Evolutionary conservation across 1,284 basidiomycete genomes (phyloP), one percentile per base, ranked within the genome.

Genomic region (Boletus mariae): DNA sequence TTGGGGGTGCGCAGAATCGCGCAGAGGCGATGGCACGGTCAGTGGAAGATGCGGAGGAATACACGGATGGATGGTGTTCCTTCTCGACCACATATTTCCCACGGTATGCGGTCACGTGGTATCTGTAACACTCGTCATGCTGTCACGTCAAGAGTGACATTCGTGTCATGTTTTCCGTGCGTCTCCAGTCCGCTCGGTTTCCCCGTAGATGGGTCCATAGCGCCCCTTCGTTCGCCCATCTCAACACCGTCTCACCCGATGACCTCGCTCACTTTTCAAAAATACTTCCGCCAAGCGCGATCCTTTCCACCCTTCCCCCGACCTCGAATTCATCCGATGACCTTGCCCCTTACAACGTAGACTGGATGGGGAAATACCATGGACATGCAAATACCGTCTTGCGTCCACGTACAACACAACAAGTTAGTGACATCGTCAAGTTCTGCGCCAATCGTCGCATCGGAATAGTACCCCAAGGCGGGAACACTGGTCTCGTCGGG

Each of bases 401-500:
- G 57, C 93, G 90, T 70, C 96, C 96, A 12, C 92, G 87, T 65
- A 86, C 88, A 1, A 92, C 92, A 0, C 74, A 90, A 59, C 87
- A 99, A 73, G 93, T 98, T 64, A 89, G 90, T 64, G 77, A 88
- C 58, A 89, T 99, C 47, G 76, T 97, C 65, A 87, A 85, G 68
- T 91, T 86, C 76, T 97, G 94, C 72, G 84, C 87, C 61, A 77
- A 87, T 55, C 79, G 83, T 50, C 79, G 82, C 51, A 90, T 98
- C 48, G 87, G 88, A 20, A 83, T 99, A 46, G 94, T 98, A 1
- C 97, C 97, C 1, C 97, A 99, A 72, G 96, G 97, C 47, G 97
- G 97, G 29, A 99, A 99, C 74, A 99, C 97, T 0, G 97, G 97
- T 23, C 81, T 99, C 10, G 97, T 99, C 58, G 92, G 97, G n/a